phyloP scores from a whole-genome alignment of 1,284 basidiomycete species.

The Cryptococcus hybrid region DNA sequence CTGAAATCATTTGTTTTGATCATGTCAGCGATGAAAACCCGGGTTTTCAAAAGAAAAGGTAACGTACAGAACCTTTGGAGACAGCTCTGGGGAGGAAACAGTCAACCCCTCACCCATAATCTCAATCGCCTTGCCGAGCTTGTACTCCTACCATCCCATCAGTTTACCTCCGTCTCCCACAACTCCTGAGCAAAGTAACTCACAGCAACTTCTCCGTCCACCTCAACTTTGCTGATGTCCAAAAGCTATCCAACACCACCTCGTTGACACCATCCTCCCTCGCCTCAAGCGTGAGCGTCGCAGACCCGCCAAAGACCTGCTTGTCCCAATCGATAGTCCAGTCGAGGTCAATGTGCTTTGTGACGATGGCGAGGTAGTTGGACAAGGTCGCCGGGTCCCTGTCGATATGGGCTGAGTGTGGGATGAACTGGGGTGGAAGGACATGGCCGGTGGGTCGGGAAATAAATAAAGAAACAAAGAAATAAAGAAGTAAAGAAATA shows the following conservation, averaged over 20 bases:
- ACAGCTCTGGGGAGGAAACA: conserved; percentile 39
- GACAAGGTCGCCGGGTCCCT: conserved; percentile 72
- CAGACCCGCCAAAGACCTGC: conserved; percentile 69
- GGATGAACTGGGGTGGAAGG: too few relatives aligned
- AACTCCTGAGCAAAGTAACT: conserved; percentile 18
- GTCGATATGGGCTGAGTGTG: conserved; percentile 13
- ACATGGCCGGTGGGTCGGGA: too few relatives aligned
- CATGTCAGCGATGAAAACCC: neutral
- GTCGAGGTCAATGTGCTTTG: conserved; percentile 69
- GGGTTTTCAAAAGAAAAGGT: neutral
- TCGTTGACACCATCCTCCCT: conserved; percentile 63
- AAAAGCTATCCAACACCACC: conserved; percentile 77
- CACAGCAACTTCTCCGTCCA: conserved; percentile 58
- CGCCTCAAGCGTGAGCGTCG: conserved; percentile 55
- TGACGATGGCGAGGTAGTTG: conserved; percentile 69
- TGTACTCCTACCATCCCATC: conserved; percentile 59
- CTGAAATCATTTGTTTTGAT: conserved; percentile 27
- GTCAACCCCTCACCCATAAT: conserved; percentile 49
- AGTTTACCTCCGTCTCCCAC: neutral
- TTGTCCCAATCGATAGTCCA: conserved; percentile 79
- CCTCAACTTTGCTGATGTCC: conserved; percentile 60
- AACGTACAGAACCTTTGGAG: conserved; percentile 14
- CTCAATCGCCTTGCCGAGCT: conserved; percentile 40
- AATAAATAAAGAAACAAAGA: too few relatives aligned
- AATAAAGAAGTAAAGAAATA: too few relatives aligned